Percentiles rank a stretch among this genome's conserved stretches.
Conservation (phyloP, 2,329 filamentous ascomycete species). For the Ceratocystiopsis sp. region DNA sequence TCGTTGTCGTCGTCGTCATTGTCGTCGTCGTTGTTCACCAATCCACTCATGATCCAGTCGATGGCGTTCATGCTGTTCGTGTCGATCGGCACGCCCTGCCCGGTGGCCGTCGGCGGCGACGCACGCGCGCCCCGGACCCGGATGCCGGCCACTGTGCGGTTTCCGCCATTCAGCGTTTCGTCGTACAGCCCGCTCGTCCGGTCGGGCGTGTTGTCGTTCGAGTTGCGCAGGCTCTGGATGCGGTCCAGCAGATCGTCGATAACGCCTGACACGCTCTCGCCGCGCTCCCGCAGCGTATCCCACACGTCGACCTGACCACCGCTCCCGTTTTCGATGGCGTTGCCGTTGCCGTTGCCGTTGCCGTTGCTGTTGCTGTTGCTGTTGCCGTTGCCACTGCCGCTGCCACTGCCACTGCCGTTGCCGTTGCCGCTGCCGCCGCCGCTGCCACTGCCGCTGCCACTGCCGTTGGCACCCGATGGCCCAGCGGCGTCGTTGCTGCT, state of each 20-base stretch:
- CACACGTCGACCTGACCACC: conserved; percentile 12
- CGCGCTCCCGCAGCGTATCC: conserved; percentile 15
- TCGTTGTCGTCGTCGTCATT: no score
- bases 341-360: no score
- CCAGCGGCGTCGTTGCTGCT: background rate
- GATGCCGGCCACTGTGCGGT: background rate
- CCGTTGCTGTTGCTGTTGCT: background rate
- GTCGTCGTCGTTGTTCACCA: background rate
- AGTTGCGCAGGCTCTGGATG: conserved; percentile 19
- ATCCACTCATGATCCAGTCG: no score
- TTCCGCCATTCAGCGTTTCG: no score
- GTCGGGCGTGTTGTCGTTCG: conserved; percentile 7
- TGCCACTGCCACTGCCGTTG: background rate
- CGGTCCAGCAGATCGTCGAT: conserved; percentile 22
- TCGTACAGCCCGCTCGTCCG: no score
- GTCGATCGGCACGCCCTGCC: no score
- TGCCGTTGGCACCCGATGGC: background rate
- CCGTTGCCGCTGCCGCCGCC: background rate
- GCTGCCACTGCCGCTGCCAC: no score
- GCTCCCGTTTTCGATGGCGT: conserved; percentile 4
- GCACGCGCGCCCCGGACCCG: background rate
- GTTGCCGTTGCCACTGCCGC: no score
- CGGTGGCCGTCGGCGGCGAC: background rate
- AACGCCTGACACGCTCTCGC: conserved; percentile 19
- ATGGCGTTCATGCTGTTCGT: no score